Evolutionary conservation across 2,329 filamentous ascomycete species (phyloP), one percentile per base, ranked within the genome.

Genomic region (Periconia sp.): DNA sequence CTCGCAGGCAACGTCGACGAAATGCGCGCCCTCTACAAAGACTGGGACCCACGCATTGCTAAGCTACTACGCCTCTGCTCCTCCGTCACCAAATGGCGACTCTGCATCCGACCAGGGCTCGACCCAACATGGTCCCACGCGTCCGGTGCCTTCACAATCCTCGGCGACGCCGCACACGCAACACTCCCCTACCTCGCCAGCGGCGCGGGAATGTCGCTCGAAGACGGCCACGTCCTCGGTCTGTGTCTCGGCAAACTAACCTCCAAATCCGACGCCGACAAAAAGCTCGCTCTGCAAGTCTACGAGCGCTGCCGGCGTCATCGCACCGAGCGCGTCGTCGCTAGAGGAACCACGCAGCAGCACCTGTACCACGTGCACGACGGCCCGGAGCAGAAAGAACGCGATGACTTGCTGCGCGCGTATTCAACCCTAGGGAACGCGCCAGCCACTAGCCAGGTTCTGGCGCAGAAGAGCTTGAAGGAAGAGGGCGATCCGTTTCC

Each of bases 141-240:
- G 0, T 81, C 77, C 0, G 83, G 79, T 0, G 73, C 81, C 0
- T 85, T 85, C 60, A 81, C 82, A 0, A 78, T 88, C 62, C 74
- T 88, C 0, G 85, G 86, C 0, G 85, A 88, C 60, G 82, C 85
- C 0, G 83, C 84, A 2, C 85, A 88, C 56, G 84, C 85, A 6
- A 87, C 84, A 0, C 74, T 88, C 0, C 86, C 85, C 0, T 88
- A 88, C 62, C 74, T 86, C 0, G 82, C 83, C 1, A 77, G 73
- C 7, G 79, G 82, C 2, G 83, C 83, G 0, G 83, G 83, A 2
- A 85, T 86, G 83, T 79, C 81, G 3, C 74, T 86, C 1, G 84
- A 87, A 66, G 84, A 87, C 50, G 84, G 76, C 0, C 81, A 81
- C 2, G 81, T 84, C 0, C 73, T 86, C 0, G 83, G 84, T 0